phyloP scores from a whole-genome alignment of 1,284 basidiomycete species.

The Pseudozyma tsukubaensis region DNA sequence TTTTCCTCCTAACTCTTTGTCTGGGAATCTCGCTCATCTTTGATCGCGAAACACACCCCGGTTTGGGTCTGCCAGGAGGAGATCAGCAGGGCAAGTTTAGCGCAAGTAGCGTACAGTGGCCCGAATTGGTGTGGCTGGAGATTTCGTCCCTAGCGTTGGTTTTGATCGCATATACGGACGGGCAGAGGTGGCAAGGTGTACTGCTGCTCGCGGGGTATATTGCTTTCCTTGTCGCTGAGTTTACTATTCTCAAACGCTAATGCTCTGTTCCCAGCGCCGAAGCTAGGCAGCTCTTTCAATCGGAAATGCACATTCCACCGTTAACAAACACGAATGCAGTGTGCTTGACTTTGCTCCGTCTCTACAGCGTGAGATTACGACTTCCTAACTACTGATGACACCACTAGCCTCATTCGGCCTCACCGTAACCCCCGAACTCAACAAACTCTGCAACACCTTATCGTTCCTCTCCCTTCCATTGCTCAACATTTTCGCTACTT shows the following conservation, averaged over 20 bases:
- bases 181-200: constrained; percentile 44
- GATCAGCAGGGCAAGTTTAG: constrained; percentile 17
- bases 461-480: constrained; percentile 46
- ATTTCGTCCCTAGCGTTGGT: constrained; percentile 44
- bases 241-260: constrained; percentile 41
- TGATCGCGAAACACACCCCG: constrained; percentile 9
- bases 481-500: constrained; percentile 31
- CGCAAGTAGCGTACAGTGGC: constrained; percentile 39
- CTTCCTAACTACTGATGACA: constrained; percentile 37
- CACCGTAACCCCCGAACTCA: constrained; percentile 45
- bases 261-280: background rate
- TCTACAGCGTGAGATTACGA: background rate
- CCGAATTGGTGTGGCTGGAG: constrained; percentile 34
- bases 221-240: constrained; percentile 50
- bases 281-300: background rate
- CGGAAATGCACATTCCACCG: constrained; percentile 4
- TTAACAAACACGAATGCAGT: background rate
- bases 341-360: background rate
- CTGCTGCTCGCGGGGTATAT: constrained; percentile 46
- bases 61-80: background rate
- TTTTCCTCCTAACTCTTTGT: constrained; percentile 67
- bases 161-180: constrained; percentile 47
- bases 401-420: constrained; percentile 30
- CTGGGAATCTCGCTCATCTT: constrained; percentile 63
- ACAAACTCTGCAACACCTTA: constrained; percentile 42